Percentiles rank a stretch among this genome's conserved stretches.
Conservation (phyloP, 23 red algal genomes). For the Gracilaria vermiculophylla region DNA sequence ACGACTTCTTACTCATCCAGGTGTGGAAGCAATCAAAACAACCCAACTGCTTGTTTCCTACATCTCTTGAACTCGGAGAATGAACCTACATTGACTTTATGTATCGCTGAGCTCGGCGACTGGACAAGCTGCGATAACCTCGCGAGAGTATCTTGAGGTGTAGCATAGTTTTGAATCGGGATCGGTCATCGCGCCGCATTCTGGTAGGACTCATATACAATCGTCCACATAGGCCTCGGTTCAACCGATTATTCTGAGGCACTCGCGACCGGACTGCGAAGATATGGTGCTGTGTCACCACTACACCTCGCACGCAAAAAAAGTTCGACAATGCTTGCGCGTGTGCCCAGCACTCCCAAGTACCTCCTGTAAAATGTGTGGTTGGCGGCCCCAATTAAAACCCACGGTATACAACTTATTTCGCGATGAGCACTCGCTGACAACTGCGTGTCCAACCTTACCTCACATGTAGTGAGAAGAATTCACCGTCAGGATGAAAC, state of each 20-base stretch:
- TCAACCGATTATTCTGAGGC: background rate
- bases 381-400: background rate
- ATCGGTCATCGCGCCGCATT: conserved; percentile 19
- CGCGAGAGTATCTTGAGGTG: background rate
- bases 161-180: background rate
- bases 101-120: background rate
- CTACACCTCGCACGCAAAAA: background rate
- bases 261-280: background rate
- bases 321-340: background rate
- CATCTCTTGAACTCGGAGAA: background rate
- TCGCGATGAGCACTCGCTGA: background rate
- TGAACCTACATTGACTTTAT: background rate
- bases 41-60: background rate
- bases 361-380: background rate
- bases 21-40: background rate
- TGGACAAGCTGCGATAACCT: background rate
- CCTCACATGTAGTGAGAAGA: conserved; percentile 14
- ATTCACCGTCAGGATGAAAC: conserved; percentile 18
- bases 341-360: conserved; percentile 1
- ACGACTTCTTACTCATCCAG: background rate
- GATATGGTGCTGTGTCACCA: conserved; percentile 16
- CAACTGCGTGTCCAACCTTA: conserved; percentile 22
- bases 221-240: background rate
- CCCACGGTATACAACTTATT: background rate
- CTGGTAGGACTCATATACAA: background rate